A percentile compares a stretch with the other conserved stretches of the same genome.
These are phyloP conservation scores for Collybia sordida DNA, from an alignment of 768 basidiomycete genomes.

Conservation along the genomic window DNA sequence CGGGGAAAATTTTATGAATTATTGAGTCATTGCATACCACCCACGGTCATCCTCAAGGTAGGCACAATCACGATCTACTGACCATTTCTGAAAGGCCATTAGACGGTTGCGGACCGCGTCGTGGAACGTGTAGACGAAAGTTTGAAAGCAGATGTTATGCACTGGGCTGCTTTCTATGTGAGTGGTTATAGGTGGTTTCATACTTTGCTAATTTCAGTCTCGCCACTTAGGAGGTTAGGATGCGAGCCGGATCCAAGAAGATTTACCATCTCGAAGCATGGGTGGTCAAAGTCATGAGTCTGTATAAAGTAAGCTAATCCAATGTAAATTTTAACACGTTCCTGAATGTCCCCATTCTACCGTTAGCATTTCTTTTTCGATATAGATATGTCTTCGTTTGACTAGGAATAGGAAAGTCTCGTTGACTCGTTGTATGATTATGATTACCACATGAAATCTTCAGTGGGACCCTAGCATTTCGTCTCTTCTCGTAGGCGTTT, in stretches of 20 bases:
- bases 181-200: constrained; percentile 22
- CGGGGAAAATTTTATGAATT: constrained; percentile 93
- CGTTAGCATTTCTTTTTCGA: constrained; percentile 60
- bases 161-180: constrained; percentile 97
- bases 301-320: constrained; percentile 67
- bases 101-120: constrained; percentile 91
- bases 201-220: background rate
- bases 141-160: constrained; percentile 91
- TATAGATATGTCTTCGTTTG: constrained; percentile 61
- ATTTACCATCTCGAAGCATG: constrained; percentile 98
- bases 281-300: constrained; percentile 94
- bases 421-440: too few species aligned
- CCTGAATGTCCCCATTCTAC: constrained; percentile 4
- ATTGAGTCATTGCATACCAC: constrained; percentile 95
- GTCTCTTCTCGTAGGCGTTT: too few species aligned
- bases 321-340: background rate
- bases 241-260: constrained; percentile 85
- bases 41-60: constrained; percentile 89
- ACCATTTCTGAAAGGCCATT: background rate
- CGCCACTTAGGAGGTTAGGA: constrained; percentile 77
- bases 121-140: constrained; percentile 87
- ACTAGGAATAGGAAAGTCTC: constrained; percentile 22
- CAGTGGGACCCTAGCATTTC: too few species aligned
- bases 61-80: constrained; percentile 12
- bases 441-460: too few species aligned